phyloP scores from a whole-genome alignment of 768 basidiomycete species.

The Hemileccinum rubropunctum region DNA sequence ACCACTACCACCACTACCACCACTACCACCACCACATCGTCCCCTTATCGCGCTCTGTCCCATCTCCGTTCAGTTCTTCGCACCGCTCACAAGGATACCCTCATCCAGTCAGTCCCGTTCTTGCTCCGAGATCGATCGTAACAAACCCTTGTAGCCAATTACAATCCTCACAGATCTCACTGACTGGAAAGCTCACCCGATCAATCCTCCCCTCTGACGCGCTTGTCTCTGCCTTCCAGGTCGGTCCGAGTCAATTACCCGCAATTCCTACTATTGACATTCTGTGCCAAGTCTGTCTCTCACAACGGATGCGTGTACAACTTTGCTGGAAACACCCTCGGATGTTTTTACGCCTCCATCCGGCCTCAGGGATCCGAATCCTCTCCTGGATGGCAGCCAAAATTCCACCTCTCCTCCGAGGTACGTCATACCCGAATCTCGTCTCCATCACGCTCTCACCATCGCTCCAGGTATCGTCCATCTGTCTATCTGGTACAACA shows the following conservation, averaged over 20 bases:
- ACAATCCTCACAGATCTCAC: slow-evolving; percentile 37
- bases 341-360: slow-evolving; percentile 47
- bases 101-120: slow-evolving; percentile 25
- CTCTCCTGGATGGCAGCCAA: slow-evolving; percentile 38
- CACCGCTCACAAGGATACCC: slow-evolving; percentile 21
- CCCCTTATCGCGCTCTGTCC: slow-evolving; percentile 4
- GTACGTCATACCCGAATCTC: slow-evolving; percentile 3
- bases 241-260: slow-evolving; percentile 15
- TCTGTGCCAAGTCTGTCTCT: slow-evolving; percentile 30
- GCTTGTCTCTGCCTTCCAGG: slow-evolving; percentile 46
- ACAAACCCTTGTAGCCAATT: slow-evolving; percentile 35
- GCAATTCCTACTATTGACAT: not conserved
- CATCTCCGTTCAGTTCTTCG: slow-evolving; percentile 14
- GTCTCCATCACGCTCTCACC: not conserved
- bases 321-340: slow-evolving; percentile 51
- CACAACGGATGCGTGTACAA: slow-evolving; percentile 32
- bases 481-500: slow-evolving; percentile 42
- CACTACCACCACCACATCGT: not conserved
- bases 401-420: slow-evolving; percentile 37
- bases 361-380: not conserved
- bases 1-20: not conserved
- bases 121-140: not conserved
- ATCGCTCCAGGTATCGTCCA: slow-evolving; percentile 46
- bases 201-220: slow-evolving; percentile 29
- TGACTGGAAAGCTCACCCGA: slow-evolving; percentile 33